A percentile compares a stretch with the other conserved stretches of the same genome.
Evolutionary conservation across 75 land plant genomes (phyloP).

Genomic region (Gnetum montanum): DNA sequence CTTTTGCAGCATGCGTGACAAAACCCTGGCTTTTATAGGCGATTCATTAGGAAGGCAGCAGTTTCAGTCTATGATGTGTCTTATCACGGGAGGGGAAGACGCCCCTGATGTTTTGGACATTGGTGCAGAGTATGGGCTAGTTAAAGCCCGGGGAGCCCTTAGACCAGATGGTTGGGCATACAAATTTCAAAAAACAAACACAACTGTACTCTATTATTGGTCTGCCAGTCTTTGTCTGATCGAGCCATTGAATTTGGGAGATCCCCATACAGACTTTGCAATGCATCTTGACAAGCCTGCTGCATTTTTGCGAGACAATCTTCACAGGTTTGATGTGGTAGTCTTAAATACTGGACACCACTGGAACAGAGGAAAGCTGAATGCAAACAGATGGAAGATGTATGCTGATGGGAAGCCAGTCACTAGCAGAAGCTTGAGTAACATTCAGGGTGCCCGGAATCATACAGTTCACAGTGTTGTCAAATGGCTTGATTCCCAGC

Average conservation of each 20-base stretch:
- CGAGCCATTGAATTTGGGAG: constrained; percentile 30
- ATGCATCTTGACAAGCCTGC: constrained; percentile 89
- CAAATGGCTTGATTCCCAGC: constrained; percentile 50
- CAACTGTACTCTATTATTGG: constrained; percentile 83
- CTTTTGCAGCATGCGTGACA: constrained; percentile 60
- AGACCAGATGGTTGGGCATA: constrained; percentile 73
- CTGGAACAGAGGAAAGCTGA: constrained; percentile 89
- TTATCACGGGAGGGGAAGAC: constrained; percentile 60
- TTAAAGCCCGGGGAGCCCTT: constrained; percentile 34
- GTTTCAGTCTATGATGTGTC: constrained; percentile 86
- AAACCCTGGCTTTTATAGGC: constrained; percentile 79
- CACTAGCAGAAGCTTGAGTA: constrained; percentile 12
- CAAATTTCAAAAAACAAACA: constrained; percentile 59
- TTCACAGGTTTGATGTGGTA: constrained; percentile 58
- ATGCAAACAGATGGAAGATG: constrained; percentile 62
- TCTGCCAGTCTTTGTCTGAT: constrained; percentile 68
- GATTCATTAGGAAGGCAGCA: constrained; percentile 92
- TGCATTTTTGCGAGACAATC: constrained; percentile 36
- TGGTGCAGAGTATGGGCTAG: constrained; percentile 46
- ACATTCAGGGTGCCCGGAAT: constrained; percentile 41
- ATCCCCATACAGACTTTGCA: constrained; percentile 35
- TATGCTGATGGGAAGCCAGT: constrained; percentile 48
- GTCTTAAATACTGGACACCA: constrained; percentile 94
- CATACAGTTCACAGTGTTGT: constrained; percentile 45
- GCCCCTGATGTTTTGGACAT: constrained; percentile 36